Base-by-base conservation (phyloP, 2,329 filamentous ascomycete genomes). In the Pleomassaria siparia region DNA sequence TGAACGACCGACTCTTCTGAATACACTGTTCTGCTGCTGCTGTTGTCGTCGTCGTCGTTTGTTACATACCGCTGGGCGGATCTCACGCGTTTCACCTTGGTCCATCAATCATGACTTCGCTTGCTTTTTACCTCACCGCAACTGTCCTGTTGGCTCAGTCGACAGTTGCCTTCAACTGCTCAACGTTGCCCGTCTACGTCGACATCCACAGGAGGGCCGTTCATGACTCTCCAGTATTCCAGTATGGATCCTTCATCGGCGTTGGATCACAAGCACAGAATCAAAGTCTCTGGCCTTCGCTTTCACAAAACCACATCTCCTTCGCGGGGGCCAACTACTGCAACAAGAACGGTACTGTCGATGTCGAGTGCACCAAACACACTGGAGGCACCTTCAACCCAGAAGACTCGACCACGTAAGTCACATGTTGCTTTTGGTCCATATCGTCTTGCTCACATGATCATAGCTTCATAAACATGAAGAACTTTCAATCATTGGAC, bases 191-290 rank as follows among this genome's bases (percentile, higher is more conserved):
- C 0, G 66, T 76, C 45, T 76, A 73, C 46, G 70, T 75, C 55
- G 73, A 75, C 39, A 74, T 76, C 29, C 73, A 75, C 44, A 69
- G 67, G 48, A 63, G 74, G 42, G 67, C 61, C 12, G 73, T 75
- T n/a, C 67, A 74, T 42, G 67, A 69, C 40, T 67, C 67, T 5
- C 51, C 59, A 1, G 57, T 64, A 11, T 70, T 72, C 40, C 72
- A 74, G 46, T 76, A 76, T 63, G 74, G 74, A 40, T 70, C 72
- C 2, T 76, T 76, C 58, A 71, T 74, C 26, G 74, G 74, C 16
- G 59, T 74, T 8, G 73, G 73, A 8, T 66, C 66, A 7, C 70
- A 71, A 18, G 67, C 72, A 51, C 73, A 75, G 49, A 76, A 76
- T 49, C 67, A 74, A 42, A 74, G 72, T 39, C 54, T 74, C 13